Base-by-base conservation (phyloP, 192 early-diverging fungal genomes). In the Geranomyces michiganensis region DNA sequence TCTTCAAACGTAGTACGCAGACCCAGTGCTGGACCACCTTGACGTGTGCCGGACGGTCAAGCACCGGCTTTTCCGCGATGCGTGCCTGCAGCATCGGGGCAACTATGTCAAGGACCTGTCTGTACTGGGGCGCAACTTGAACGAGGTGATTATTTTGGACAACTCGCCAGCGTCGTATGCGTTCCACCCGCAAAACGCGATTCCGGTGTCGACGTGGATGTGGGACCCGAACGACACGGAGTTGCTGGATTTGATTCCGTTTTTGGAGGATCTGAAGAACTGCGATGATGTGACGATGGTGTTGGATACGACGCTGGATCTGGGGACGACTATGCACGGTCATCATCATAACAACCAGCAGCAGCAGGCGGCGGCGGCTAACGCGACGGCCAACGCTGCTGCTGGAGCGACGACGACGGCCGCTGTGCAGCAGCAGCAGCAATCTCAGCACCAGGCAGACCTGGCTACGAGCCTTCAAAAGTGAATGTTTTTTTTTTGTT, bases 51-150 rank as follows among this genome's bases (percentile, higher is more conserved):
- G 82, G 58, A 93, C 94, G 8, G 89, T 99, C 10, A 91, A 90
- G 65, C 96, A 97, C 78, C 86, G 97, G 56, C 79, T 99, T 46
- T 99, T 97, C 88, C 89, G 97, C 70, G 97, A 99, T 71, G 89
- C 93, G 21, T 99, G 97, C 81, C 89, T 90, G 44, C 87, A 95
- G 73, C 91, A 96, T 84, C 94, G 92, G 62, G 97, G 97, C 49
- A 96, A 93, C 79, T 97, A 99, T 74, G 95, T 97, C 67, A 99
- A 99, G 89, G 95, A 97, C 73, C 78, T 99, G 41, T 91, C 89
- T 65, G 88, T 90, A 78, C 85, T 97, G 53, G 95, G 97, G 22
- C 89, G 96, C 26, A 87, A 94, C 51, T 73, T 99, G 31, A 87
- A 82, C 30, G 82, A 90, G 66, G 88, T 90, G 1, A 93, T 97